Conservation (phyloP, 2,329 filamentous ascomycete species). For the Amylocarpus encephaloides region DNA sequence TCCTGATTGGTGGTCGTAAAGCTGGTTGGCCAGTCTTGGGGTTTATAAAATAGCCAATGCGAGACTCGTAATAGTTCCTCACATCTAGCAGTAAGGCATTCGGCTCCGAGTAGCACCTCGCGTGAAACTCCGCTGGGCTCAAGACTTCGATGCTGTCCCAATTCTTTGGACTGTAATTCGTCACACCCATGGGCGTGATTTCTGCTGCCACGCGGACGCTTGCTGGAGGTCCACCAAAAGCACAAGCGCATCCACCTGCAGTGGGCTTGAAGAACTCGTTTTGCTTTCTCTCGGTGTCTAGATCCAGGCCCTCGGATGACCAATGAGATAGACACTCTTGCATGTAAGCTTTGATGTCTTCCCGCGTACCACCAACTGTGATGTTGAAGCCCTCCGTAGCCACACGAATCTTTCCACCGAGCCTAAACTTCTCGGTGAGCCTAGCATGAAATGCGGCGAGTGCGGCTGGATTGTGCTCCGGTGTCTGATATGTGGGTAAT, state of each 20-base stretch:
- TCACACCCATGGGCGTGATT: conserved; percentile 31
- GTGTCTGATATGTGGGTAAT: conserved; percentile 11
- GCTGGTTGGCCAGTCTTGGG: conserved; percentile 25
- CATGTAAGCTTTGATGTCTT: conserved; percentile 24
- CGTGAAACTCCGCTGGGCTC: conserved; percentile 27
- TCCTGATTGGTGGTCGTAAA: conserved; percentile 26
- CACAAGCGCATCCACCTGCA: conserved; percentile 27
- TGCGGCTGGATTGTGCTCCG: conserved; percentile 10
- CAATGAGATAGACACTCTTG: conserved; percentile 25
- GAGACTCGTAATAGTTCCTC: conserved; percentile 31
- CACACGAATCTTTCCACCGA: conserved; percentile 30
- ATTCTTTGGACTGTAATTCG: conserved; percentile 24
- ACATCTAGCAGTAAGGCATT: conserved; percentile 27
- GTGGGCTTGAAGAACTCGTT: conserved; percentile 28
- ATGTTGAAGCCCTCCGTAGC: conserved; percentile 31
- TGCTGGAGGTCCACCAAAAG: conserved; percentile 22
- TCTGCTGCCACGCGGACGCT: conserved; percentile 25
- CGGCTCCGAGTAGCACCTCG: conserved; percentile 18
- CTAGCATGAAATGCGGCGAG: conserved; percentile 23
- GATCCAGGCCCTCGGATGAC: conserved; percentile 25
- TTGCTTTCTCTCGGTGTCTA: conserved; percentile 13
- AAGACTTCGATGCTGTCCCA: conserved; percentile 27
- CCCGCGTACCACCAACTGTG: conserved; percentile 26
- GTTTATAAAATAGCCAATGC: conserved; percentile 31
- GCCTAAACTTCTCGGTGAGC: conserved; percentile 11